Base-by-base conservation (phyloP, 2,329 filamentous ascomycete species). In the Epichloe brachyelytri region DNA sequence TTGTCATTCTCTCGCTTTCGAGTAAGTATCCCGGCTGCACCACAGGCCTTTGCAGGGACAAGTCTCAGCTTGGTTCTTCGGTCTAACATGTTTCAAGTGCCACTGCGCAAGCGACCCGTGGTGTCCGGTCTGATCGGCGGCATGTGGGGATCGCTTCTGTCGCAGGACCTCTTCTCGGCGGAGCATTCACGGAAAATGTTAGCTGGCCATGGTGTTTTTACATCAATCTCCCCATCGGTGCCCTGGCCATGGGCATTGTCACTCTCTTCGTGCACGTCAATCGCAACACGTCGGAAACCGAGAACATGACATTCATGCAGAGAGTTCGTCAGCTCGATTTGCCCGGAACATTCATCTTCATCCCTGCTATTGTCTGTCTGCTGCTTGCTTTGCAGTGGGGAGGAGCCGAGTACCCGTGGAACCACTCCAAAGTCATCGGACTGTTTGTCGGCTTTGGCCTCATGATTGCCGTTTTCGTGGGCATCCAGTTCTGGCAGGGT, bases 341-440 rank as follows among this genome's bases (percentile, higher is more conserved):
- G 10, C 43, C 69, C 10, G 77, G 78, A 30, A 71, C 72, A 2
- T 60, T 61, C n/a, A 63, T 77, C 52, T 70, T 79, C 57, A 68
- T 78, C 30, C 74, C 77, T 1, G 69, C 71, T 38, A 68, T 79
- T 44, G 61, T 79, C 54, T 75, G 71, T 56, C 65, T 80, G 12
- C 63, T 81, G 8, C 67, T 82, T 4, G 77, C 76, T 7, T 65
- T 81, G 38, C 73, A 80, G 57, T 80, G 75, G 72, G 78, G 77
- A 14, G 78, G 78, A 8, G 65, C 71, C 39, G 61, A 71, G 22
- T 73, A 75, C 50, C 48, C 76, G 4, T 82, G 77, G 78, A 66
- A 60, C 51, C 69, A 67, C 62, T 62, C 69, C 12, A 66, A 63
- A 22, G 67, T 79, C 47, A 73, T 79, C 38, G 75, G 73, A 1